Evolutionary conservation across 495 filamentous ascomycete genomes (phyloP), one percentile per base, ranked within the genome.

Genomic region (Penicillium alfredii): DNA sequence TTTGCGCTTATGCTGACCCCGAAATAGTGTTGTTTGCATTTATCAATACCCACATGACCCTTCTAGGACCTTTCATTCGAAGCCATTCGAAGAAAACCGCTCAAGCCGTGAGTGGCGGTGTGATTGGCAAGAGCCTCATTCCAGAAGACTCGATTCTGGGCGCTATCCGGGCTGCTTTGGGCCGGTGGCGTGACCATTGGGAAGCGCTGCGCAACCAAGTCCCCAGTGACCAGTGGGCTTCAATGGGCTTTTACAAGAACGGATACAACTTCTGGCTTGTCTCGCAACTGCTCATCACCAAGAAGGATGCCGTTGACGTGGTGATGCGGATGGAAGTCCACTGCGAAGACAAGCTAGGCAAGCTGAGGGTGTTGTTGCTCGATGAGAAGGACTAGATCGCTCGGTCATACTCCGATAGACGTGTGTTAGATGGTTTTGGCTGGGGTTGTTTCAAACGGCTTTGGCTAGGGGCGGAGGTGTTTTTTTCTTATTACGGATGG

Each of bases 281-380:
- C 6, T 63, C 64, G 14, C 58, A 64, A 16, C 44, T 71, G 3
- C 55, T 71, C 2, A 64, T 68, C 32, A 71, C 64, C n/a, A 61
- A 63, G n/a, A 68, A 68, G 35, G 58, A 67, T 38, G 61, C 61
- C 14, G 58, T 71, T 10, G 66, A 71, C 25, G 61, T 71, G 10
- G 53, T 71, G 1, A 67, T 71, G 63, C 52, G 49, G 24, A 67
- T 69, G 63, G 66, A 71, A 33, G 64, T 71, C n/a, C 57, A 61
- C 31, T 71, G 66, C 12, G 64, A 68, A 35, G 66, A 71, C 36
- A 71, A 71, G 39, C 39, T 71, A 16, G 53, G 66, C 40, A 64
- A 66, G 42, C 40, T 71, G 33, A 67, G 62, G 25, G 63, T 71
- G 2, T 40, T 70, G 15, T 34, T 70, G n/a, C 40, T 50, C 33